A percentile compares a stretch with the other conserved stretches of the same genome.
phyloP scores from a whole-genome alignment of 306 rosid genomes.

The Castanea mollissima region DNA sequence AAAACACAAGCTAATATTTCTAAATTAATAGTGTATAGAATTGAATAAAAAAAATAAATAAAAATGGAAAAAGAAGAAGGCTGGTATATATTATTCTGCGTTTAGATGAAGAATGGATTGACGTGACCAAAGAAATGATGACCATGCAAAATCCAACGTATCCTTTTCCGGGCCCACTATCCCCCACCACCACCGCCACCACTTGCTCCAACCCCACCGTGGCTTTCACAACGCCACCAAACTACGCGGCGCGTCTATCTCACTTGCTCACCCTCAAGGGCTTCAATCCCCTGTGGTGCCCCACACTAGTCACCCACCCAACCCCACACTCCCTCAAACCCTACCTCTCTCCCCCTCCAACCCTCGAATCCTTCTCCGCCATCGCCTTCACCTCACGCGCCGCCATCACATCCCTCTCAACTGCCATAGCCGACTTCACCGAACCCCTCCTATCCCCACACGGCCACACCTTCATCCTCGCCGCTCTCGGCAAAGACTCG shows the following conservation, averaged over 20 bases:
- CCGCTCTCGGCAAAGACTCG: constrained; percentile 75
- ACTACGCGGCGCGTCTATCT: constrained; percentile 61
- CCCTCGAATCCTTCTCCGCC: constrained; percentile 53
- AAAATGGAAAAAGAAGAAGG: too few relatives aligned
- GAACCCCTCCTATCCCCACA: constrained; percentile 45
- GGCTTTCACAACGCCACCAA: constrained; percentile 70
- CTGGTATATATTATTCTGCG: too few relatives aligned
- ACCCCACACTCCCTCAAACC: constrained; percentile 41
- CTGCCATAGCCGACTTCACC: constrained; percentile 36
- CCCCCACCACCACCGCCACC: neutral
- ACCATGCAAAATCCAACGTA: neutral
- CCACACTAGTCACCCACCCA: constrained; percentile 48
- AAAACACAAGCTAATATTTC: too few relatives aligned
- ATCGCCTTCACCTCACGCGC: constrained; percentile 77
- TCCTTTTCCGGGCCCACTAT: neutral
- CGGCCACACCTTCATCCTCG: constrained; percentile 46
- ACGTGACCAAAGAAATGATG: neutral
- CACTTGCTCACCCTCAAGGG: constrained; percentile 41
- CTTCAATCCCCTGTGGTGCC: constrained; percentile 56
- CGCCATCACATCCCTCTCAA: constrained; percentile 46
- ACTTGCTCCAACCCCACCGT: constrained; percentile 20
- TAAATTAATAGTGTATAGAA: too few relatives aligned
- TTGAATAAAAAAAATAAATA: too few relatives aligned
- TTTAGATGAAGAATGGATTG: too few relatives aligned
- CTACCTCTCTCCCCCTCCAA: constrained; percentile 45